Evolutionary conservation across 23 red algal genomes (phyloP), one percentile per base, ranked within the genome.

Genomic region (Gracilaria domingensis): DNA sequence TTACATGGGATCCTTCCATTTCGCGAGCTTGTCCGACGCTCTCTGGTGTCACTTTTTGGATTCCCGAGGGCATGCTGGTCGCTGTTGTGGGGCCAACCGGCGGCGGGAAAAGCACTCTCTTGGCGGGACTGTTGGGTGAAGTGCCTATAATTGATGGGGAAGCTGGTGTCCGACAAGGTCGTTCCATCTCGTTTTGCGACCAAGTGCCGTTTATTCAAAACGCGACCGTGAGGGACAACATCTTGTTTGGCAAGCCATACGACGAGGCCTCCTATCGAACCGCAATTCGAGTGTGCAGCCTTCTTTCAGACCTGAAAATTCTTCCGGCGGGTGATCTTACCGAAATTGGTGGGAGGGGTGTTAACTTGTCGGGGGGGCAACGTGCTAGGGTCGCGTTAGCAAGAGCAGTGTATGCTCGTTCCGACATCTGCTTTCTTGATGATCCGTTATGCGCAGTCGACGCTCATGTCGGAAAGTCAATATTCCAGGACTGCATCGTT

Each of bases 141-240:
- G 55, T 90, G 0, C 86, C 83, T 21, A 71, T 95, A 42, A 79
- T 85, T 18, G 60, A 73, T 8, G 95, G 95, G 26, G 59, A 74
- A 57, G 86, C 82, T 13, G 81, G 78, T n/a, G 34, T 98, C 25
- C 70, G 79, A 1, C 77, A 66, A 18, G 69, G 75, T 47, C 86
- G 39, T 12, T 84, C 73, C 36, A 73, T 98, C 17, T 83, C 95
- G 26, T 98, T 83, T 73, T 86, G 81, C 37, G 95, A 80, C 53
- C 95, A 98, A 58, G 72, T 86, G 9, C 69, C 95, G 13, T 98
- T 98, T 25, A 94, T 98, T 26, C 76, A 88, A 33, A 94, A 98
- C 61, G 95, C 81, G 6, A 93, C 84, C 0, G 61, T 98, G 25
- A 71, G 88, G 36, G 95, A 98, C 0, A 98, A 98, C 44, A 83